Evolutionary conservation across 2,329 filamentous ascomycete species (phyloP).

Genomic region (Sporothrix curviconia): DNA sequence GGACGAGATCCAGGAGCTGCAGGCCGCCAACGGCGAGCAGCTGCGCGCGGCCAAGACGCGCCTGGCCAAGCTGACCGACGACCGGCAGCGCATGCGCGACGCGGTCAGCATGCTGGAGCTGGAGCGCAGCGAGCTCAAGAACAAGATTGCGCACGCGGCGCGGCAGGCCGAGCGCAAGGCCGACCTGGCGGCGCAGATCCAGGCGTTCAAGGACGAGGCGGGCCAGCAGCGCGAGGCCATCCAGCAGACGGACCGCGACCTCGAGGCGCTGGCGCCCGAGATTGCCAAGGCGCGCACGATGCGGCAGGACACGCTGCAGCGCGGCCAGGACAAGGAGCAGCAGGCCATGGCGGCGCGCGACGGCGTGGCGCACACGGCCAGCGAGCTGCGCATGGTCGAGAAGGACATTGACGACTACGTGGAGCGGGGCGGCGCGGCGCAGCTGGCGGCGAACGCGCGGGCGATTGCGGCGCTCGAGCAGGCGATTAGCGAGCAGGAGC

Average conservation of each 20-base stretch:
- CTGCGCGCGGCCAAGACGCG: slow-evolving; percentile 56
- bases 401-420: slow-evolving; percentile 74
- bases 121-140: slow-evolving; percentile 66
- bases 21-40: slow-evolving; percentile 61
- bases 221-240: slow-evolving; percentile 63
- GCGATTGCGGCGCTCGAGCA: slow-evolving; percentile 63
- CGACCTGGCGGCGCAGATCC: slow-evolving; percentile 62
- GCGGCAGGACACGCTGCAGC: slow-evolving; percentile 68
- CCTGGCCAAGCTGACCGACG: slow-evolving; percentile 58
- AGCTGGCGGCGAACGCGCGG: slow-evolving; percentile 61
- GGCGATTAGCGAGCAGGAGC: slow-evolving; percentile 58
- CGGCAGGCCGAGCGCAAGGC: slow-evolving; percentile 78
- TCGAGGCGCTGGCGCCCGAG: slow-evolving; percentile 68
- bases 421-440: slow-evolving; percentile 64
- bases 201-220: slow-evolving; percentile 64
- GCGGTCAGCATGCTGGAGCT: slow-evolving; percentile 66
- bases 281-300: slow-evolving; percentile 68
- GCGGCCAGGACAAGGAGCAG: slow-evolving; percentile 66
- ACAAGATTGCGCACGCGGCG: slow-evolving; percentile 62
- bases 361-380: slow-evolving; percentile 64
- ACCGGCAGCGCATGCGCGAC: slow-evolving; percentile 65
- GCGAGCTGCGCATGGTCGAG: slow-evolving; percentile 69
- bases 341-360: slow-evolving; percentile 65
- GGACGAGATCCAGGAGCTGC: slow-evolving; percentile 75
- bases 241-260: slow-evolving; percentile 61